These are phyloP conservation scores for Plasmodium cynomolgi DNA, from an alignment of 169 alveolate species.

Conservation along the genomic window DNA sequence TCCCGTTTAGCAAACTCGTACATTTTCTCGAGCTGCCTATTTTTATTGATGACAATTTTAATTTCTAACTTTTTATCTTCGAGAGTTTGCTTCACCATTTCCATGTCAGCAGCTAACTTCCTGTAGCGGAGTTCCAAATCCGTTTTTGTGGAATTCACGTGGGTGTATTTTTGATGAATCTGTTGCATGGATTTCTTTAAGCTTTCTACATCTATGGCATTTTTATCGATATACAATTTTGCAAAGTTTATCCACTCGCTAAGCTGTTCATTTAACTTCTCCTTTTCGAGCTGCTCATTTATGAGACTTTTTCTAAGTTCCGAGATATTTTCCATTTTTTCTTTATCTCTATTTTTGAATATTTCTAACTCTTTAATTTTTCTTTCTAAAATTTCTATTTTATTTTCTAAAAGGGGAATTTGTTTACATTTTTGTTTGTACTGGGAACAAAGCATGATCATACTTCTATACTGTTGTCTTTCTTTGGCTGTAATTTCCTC, in stretches of 20 bases:
- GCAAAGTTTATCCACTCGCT: constrained; percentile 50
- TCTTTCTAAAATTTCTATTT: constrained; percentile 48
- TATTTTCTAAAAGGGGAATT: constrained; percentile 30
- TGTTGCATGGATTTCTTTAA: constrained; percentile 41
- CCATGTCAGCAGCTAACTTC: constrained; percentile 11
- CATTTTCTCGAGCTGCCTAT: constrained; percentile 21
- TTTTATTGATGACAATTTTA: constrained; percentile 27
- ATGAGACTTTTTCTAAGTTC: constrained; percentile 34
- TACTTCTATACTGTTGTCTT: constrained; percentile 72
- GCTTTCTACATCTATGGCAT: constrained; percentile 30
- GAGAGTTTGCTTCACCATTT: constrained; percentile 3
- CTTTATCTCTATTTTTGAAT: constrained; percentile 27
- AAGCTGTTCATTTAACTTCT: constrained; percentile 30
- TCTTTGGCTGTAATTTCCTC: constrained; percentile 68
- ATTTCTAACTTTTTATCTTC: constrained; percentile 56
- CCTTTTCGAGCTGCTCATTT: constrained; percentile 59
- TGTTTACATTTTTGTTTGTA: constrained; percentile 60
- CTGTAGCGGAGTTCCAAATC: constrained; percentile 48
- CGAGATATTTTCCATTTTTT: constrained; percentile 3
- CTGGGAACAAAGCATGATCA: constrained; percentile 67
- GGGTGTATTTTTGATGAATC: constrained; percentile 28
- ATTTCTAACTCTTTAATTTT: constrained; percentile 61
- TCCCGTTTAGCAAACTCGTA: constrained; percentile 43
- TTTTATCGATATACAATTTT: constrained; percentile 48
- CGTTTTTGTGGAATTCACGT: constrained; percentile 28